phyloP scores from a whole-genome alignment of 2,329 filamentous ascomycete genomes.

The Intubia oerlemansii region DNA sequence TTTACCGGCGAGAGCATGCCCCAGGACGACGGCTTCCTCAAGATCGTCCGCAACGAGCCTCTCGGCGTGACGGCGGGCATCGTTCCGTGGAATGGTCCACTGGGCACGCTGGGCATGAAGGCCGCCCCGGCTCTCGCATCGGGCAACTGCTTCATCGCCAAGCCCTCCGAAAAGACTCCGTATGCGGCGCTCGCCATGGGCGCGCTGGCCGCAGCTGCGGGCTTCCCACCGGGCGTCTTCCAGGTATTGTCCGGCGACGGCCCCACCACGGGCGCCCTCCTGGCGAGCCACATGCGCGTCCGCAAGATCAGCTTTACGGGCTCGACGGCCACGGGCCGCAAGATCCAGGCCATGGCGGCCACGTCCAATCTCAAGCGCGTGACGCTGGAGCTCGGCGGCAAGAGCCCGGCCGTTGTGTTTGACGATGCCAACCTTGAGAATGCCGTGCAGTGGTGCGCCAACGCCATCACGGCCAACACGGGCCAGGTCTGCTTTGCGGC shows the following conservation, averaged over 20 bases:
- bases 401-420: slow-evolving; percentile 40
- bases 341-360: slow-evolving; percentile 38
- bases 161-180: slow-evolving; percentile 21
- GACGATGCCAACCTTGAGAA: slow-evolving; percentile 40
- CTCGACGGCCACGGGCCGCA: slow-evolving; percentile 42
- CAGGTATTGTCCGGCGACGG: slow-evolving; percentile 20
- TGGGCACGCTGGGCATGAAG: slow-evolving; percentile 17
- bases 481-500: slow-evolving; percentile 59
- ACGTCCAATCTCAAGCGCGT: slow-evolving; percentile 43
- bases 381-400: slow-evolving; percentile 50
- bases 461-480: slow-evolving; percentile 42
- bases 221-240: slow-evolving; percentile 22
- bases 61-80: slow-evolving; percentile 13
- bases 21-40: slow-evolving; percentile 23
- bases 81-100: slow-evolving; percentile 18
- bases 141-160: slow-evolving; percentile 21
- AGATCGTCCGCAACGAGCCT: slow-evolving; percentile 17
- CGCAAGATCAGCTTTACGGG: slow-evolving; percentile 50
- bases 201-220: slow-evolving; percentile 16
- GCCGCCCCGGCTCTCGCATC: slow-evolving; percentile 18
- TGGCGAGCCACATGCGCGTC: slow-evolving; percentile 13
- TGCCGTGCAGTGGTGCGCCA: slow-evolving; percentile 22
- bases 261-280: slow-evolving; percentile 8
- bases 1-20: slow-evolving; percentile 17
- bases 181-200: slow-evolving; percentile 16